A percentile compares a stretch with the other conserved stretches of the same genome.
Evolutionary conservation across 257 asterid genomes (phyloP).

Genomic region (Pogostemon cablin): DNA sequence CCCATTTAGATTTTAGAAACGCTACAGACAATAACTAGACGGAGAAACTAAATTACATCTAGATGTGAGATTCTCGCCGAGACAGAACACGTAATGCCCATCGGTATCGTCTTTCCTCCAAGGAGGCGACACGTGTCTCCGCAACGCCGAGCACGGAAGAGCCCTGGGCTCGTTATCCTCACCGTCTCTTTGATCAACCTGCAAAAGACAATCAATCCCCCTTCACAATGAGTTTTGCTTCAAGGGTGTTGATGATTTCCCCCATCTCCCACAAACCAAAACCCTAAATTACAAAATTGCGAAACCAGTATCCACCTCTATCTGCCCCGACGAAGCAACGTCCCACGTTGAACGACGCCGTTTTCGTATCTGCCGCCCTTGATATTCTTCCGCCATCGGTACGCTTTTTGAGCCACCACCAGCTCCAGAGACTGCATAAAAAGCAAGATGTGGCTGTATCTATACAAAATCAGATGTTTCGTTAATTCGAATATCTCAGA

Average conservation of each 20-base stretch:
- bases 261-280: constrained; percentile 26
- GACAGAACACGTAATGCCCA: constrained; percentile 71
- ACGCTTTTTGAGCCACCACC: constrained; percentile 30
- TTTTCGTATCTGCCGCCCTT: constrained; percentile 45
- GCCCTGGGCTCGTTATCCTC: constrained; percentile 44
- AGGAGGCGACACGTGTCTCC: constrained; percentile 65
- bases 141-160: constrained; percentile 40
- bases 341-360: constrained; percentile 75
- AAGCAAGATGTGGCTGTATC: background rate
- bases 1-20: background rate
- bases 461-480: background rate
- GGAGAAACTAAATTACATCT: constrained; percentile 51
- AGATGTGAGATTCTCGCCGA: constrained; percentile 85
- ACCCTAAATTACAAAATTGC: constrained; percentile 27
- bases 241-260: background rate
- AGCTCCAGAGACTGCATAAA: constrained; percentile 13
- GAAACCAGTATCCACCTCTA: constrained; percentile 44
- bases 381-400: constrained; percentile 46
- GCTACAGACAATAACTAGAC: background rate
- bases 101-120: constrained; percentile 70
- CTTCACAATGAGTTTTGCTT: background rate
- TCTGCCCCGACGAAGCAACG: constrained; percentile 49
- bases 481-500: constrained; percentile 1
- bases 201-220: background rate
- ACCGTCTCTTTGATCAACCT: constrained; percentile 44